These are phyloP conservation scores for Trametes coccinea DNA, from an alignment of 768 basidiomycete genomes.

Conservation along the genomic window DNA sequence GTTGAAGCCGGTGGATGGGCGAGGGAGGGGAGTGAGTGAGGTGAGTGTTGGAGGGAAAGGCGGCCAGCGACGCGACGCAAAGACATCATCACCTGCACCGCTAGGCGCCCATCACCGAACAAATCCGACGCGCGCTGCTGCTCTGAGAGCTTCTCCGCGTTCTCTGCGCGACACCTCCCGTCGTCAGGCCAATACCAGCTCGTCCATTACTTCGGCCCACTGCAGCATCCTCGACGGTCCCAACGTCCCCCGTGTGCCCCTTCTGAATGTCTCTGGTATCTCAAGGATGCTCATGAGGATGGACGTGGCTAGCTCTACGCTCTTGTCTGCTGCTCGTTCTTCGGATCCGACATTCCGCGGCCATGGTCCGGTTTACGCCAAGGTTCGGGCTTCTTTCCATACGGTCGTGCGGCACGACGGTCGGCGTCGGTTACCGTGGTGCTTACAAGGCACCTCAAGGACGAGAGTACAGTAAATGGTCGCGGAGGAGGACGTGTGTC, in stretches of 20 bases:
- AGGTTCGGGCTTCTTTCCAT: background rate
- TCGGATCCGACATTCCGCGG: slow-evolving; percentile 4
- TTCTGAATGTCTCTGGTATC: no score
- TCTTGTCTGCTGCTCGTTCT: no score
- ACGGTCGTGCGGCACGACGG: background rate
- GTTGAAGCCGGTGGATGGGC: slow-evolving; percentile 1
- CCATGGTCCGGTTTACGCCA: background rate
- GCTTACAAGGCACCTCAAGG: background rate
- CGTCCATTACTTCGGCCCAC: background rate
- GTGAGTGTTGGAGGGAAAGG: slow-evolving; percentile 12
- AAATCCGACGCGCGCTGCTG: slow-evolving; percentile 14
- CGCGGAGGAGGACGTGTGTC: no score
- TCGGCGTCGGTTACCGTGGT: background rate
- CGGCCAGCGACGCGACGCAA: slow-evolving; percentile 20
- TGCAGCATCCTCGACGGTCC: no score
- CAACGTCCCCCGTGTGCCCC: no score
- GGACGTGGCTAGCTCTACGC: no score
- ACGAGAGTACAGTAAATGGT: background rate
- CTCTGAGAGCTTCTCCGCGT: background rate
- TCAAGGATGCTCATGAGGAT: no score
- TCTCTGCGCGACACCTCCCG: background rate
- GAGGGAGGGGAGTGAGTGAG: background rate
- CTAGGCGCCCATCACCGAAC: slow-evolving; percentile 23
- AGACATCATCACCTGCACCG: slow-evolving; percentile 16
- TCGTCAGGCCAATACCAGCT: slow-evolving; percentile 9